Conservation (phyloP, 768 basidiomycete genomes). For the Cytidiella melzeri region DNA sequence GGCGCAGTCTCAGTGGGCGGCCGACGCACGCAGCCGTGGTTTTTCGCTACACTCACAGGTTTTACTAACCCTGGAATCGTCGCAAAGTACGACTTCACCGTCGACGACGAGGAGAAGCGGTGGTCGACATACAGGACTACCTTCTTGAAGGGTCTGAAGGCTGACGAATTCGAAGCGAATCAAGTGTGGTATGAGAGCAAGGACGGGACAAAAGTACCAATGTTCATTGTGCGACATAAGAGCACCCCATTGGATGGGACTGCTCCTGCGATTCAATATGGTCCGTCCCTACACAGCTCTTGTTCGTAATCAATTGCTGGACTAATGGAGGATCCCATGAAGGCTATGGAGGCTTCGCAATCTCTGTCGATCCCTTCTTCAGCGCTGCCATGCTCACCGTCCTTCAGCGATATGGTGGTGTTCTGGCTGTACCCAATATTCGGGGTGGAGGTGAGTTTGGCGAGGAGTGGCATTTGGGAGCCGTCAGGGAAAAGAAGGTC, state of each 20-base stretch:
- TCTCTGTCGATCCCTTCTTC: constrained; percentile 69
- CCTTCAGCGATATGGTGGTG: constrained; percentile 60
- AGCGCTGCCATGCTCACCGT: constrained; percentile 67
- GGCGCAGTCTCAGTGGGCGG: constrained; percentile 53
- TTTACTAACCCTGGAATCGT: constrained; percentile 71
- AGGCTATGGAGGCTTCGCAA: constrained; percentile 82
- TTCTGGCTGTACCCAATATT: constrained; percentile 49
- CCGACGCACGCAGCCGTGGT: constrained; percentile 46
- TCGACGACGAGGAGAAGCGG: constrained; percentile 35
- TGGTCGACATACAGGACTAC: constrained; percentile 58
- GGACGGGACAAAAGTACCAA: constrained; percentile 76
- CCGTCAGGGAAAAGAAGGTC: constrained; percentile 66
- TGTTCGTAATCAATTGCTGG: not conserved
- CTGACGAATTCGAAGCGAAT: constrained; percentile 61
- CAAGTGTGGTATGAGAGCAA: constrained; percentile 80
- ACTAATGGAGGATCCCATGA: not conserved
- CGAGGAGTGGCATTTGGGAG: constrained; percentile 78
- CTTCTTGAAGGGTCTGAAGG: constrained; percentile 50
- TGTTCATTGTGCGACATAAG: constrained; percentile 80
- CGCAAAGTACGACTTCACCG: constrained; percentile 53
- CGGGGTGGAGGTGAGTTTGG: constrained; percentile 72
- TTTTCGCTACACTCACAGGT: constrained; percentile 59
- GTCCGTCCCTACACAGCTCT: constrained; percentile 25
- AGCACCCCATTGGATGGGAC: constrained; percentile 65
- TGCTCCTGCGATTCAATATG: constrained; percentile 74